These are phyloP conservation scores for Lycium barbarum DNA, from an alignment of 257 asterid species.

Conservation along the genomic window DNA sequence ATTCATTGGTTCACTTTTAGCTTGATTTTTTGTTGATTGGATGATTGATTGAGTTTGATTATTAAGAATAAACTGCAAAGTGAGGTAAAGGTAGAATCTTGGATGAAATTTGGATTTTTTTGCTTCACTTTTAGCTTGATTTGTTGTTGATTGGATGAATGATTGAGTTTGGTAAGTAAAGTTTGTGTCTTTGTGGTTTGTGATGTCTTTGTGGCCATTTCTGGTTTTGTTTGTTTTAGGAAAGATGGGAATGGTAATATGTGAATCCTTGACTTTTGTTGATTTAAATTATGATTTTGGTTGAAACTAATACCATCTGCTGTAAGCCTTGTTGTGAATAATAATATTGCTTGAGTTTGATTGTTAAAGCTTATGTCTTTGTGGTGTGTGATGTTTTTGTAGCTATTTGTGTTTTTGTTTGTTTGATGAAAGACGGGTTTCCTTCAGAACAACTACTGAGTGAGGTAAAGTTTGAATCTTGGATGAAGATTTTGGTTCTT, in stretches of 20 bases:
- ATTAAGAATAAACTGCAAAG: background rate
- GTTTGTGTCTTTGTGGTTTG: background rate
- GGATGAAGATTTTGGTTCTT: no score
- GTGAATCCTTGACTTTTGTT: background rate
- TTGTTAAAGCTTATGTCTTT: background rate
- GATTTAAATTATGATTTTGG: background rate
- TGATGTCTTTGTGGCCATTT: background rate
- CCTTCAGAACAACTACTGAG: no score
- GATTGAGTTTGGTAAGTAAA: no score
- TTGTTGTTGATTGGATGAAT: conserved; percentile 13
- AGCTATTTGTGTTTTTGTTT: background rate
- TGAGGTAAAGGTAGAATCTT: conserved; percentile 9
- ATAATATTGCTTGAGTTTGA: no score
- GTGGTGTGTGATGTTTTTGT: background rate
- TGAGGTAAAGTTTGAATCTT: no score
- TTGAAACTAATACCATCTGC: background rate
- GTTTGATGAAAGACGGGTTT: background rate
- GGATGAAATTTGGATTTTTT: background rate
- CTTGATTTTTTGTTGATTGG: no score
- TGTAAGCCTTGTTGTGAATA: background rate
- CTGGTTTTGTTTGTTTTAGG: background rate
- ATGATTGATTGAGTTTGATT: no score
- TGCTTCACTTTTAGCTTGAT: background rate
- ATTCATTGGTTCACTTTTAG: no score
- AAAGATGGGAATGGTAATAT: background rate